Conservation (phyloP, 768 basidiomycete species). For the Xanthoconium purpureum region DNA sequence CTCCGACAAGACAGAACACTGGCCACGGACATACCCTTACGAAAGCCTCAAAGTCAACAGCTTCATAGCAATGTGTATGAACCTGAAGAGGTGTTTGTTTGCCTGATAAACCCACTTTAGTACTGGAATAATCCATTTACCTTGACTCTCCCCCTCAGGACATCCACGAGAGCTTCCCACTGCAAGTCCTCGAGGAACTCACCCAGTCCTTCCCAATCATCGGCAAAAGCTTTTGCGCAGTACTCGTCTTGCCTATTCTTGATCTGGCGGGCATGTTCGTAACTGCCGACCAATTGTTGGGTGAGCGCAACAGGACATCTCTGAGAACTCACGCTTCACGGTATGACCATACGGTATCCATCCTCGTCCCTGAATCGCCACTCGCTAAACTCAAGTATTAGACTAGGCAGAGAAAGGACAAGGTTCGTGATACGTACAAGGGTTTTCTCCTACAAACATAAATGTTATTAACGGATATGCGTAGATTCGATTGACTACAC, state of each 20-base stretch:
- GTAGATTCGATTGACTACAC: conserved; percentile 28
- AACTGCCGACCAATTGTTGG: conserved; percentile 29
- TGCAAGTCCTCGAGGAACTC: conserved; percentile 66
- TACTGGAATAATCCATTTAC: conserved; percentile 30
- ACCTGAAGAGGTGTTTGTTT: conserved; percentile 29
- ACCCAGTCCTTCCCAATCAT: conserved; percentile 44
- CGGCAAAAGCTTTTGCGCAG: conserved; percentile 48
- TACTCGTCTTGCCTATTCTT: conserved; percentile 67
- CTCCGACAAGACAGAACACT: neutral
- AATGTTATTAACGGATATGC: neutral
- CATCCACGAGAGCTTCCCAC: conserved; percentile 70
- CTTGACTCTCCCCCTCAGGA: conserved; percentile 72
- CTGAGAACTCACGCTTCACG: conserved; percentile 44
- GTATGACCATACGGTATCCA: conserved; percentile 67
- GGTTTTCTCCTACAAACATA: conserved; percentile 51
- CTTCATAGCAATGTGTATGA: conserved; percentile 55
- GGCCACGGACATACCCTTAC: conserved; percentile 48
- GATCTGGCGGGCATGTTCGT: conserved; percentile 63
- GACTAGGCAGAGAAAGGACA: neutral
- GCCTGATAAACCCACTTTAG: neutral
- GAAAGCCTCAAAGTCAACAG: conserved; percentile 65
- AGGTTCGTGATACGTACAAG: conserved; percentile 28
- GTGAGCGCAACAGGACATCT: neutral
- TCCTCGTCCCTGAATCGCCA: conserved; percentile 45
- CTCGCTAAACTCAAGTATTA: conserved; percentile 9